Conservation (phyloP, 192 early-diverging fungal species). For the Oehlia diaphana region DNA sequence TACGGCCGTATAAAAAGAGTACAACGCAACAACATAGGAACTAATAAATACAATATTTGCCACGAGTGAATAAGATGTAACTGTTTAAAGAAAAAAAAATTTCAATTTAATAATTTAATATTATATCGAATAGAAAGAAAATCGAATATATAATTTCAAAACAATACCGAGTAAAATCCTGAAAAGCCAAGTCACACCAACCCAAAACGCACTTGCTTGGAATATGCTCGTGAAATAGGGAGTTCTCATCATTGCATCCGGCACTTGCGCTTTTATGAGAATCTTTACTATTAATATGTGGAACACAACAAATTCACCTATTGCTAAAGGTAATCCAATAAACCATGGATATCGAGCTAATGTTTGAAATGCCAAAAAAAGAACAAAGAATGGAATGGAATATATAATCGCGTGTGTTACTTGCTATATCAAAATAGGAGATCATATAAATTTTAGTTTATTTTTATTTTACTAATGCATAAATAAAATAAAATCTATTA, state of each 20-base stretch:
- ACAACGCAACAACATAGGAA: conserved; percentile 61
- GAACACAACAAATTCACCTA: conserved; percentile 51
- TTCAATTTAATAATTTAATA: background rate
- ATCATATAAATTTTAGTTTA: background rate
- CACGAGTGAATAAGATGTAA: conserved; percentile 58
- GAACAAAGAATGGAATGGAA: conserved; percentile 63
- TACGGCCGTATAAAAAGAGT: conserved; percentile 76
- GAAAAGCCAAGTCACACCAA: conserved; percentile 62
- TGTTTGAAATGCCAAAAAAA: conserved; percentile 59
- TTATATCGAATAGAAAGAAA: background rate
- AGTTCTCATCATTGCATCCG: conserved; percentile 64
- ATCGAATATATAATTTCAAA: background rate
- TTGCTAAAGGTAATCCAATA: conserved; percentile 64
- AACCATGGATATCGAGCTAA: conserved; percentile 76
- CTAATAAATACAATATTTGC: conserved; percentile 69
- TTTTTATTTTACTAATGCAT: background rate
- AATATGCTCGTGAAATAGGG: conserved; percentile 86
- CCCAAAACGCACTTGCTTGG: conserved; percentile 81
- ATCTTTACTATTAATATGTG: conserved; percentile 61
- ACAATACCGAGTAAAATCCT: conserved; percentile 64
- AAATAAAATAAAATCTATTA: conserved; percentile 19
- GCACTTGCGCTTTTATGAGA: conserved; percentile 50
- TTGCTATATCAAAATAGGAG: conserved; percentile 38
- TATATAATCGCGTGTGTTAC: conserved; percentile 69
- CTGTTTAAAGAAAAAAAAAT: conserved; percentile 35